Conservation (phyloP, 345 rosid species). For the Eucalyptus sp. region DNA sequence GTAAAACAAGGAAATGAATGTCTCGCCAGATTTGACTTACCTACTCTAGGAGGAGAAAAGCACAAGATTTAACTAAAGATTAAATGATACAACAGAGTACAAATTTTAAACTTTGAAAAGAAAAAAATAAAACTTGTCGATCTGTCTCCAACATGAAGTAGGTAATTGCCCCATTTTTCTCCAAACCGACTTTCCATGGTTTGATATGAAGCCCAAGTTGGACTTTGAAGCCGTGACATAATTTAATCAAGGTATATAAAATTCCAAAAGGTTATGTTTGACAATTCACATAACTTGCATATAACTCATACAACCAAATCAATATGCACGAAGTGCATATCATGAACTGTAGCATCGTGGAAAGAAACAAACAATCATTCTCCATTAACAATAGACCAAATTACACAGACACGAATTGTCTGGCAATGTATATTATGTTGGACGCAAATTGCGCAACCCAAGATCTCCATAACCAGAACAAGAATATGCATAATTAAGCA, state of each 20-base stretch:
- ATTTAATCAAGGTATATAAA: neutral
- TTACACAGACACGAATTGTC: neutral
- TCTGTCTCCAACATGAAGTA: neutral
- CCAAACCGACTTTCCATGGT: neutral
- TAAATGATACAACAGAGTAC: neutral
- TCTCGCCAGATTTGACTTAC: neutral
- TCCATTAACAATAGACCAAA: neutral
- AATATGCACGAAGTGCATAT: neutral
- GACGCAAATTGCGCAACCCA: too few relatives aligned
- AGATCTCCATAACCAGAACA: too few relatives aligned
- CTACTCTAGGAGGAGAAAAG: neutral
- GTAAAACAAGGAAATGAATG: neutral
- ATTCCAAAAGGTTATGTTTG: neutral
- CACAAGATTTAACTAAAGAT: neutral
- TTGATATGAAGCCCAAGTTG: neutral
- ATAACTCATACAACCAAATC: neutral
- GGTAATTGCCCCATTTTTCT: neutral
- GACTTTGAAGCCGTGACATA: neutral
- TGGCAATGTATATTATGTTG: neutral
- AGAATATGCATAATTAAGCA: too few relatives aligned
- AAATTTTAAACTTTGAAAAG: neutral
- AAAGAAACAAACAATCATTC: neutral
- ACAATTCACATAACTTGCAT: neutral
- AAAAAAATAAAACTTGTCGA: neutral
- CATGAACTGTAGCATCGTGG: neutral